Conservation (phyloP, 768 basidiomycete species). For the Obba rivulosa region DNA sequence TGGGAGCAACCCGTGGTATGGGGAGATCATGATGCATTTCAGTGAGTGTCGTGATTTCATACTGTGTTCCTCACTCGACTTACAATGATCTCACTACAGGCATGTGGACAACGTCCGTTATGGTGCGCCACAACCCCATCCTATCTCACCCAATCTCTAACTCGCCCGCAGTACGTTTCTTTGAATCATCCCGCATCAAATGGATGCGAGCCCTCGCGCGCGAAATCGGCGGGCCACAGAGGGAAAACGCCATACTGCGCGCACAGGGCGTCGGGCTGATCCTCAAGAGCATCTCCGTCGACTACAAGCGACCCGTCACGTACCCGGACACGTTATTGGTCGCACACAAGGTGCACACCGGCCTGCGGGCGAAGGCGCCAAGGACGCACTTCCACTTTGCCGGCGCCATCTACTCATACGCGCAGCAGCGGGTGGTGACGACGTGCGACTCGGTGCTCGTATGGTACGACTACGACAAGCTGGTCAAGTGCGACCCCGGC, state of each 20-base stretch:
- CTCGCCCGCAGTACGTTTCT: slow-evolving; percentile 47
- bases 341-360: slow-evolving; percentile 47
- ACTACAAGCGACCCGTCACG: slow-evolving; percentile 65
- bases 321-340: slow-evolving; percentile 74
- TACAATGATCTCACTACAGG: slow-evolving; percentile 30
- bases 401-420: slow-evolving; percentile 58
- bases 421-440: slow-evolving; percentile 58
- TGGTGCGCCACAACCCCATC: slow-evolving; percentile 33
- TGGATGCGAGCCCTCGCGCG: slow-evolving; percentile 59
- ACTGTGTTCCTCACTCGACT: neutral
- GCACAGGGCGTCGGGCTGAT: slow-evolving; percentile 69
- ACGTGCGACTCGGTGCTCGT: slow-evolving; percentile 60
- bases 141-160: neutral
- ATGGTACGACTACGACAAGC: slow-evolving; percentile 73
- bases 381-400: slow-evolving; percentile 43
- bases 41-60: slow-evolving; percentile 38
- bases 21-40: slow-evolving; percentile 78
- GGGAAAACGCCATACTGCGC: slow-evolving; percentile 51
- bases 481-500: slow-evolving; percentile 61
- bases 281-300: slow-evolving; percentile 63
- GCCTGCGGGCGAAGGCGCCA: slow-evolving; percentile 1
- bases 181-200: slow-evolving; percentile 68
- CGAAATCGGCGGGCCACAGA: slow-evolving; percentile 53
- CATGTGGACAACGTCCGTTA: slow-evolving; percentile 80
- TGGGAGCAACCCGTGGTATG: slow-evolving; percentile 76